A percentile compares a stretch with the other conserved stretches of the same genome.
These are phyloP conservation scores for Mycogone perniciosa DNA, from an alignment of 2,329 filamentous ascomycete genomes.

Conservation along the genomic window DNA sequence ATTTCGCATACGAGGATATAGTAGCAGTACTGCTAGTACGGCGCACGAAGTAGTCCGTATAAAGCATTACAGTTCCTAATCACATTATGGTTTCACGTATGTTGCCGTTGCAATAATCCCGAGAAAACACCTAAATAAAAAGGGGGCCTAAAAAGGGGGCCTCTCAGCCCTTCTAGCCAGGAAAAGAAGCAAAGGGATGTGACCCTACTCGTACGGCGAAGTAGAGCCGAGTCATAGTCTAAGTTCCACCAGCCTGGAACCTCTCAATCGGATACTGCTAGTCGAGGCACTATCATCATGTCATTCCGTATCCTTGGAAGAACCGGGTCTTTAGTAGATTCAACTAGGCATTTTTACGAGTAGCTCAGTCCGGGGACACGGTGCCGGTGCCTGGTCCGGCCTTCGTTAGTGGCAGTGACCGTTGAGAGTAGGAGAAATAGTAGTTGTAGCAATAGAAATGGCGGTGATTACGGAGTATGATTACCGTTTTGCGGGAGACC, in stretches of 20 bases:
- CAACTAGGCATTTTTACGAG: background rate
- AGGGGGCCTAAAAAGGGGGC: background rate
- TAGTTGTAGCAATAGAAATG: background rate
- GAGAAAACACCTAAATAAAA: background rate
- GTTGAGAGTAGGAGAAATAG: background rate
- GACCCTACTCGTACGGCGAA: background rate
- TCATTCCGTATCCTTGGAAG: slow-evolving; percentile 2
- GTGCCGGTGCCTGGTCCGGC: slow-evolving; percentile 8
- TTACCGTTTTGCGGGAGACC: background rate
- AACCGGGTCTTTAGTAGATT: background rate
- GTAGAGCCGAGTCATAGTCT: background rate
- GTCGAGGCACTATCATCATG: background rate
- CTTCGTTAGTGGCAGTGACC: background rate
- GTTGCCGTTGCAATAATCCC: no score
- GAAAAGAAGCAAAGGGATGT: background rate
- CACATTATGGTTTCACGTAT: no score
- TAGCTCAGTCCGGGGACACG: slow-evolving; percentile 10
- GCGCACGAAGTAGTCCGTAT: no score
- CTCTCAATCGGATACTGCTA: background rate
- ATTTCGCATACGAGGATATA: no score
- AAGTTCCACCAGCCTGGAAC: slow-evolving; percentile 1
- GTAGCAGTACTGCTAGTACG: no score
- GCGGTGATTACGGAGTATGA: slow-evolving; percentile 5
- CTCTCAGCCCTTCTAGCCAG: background rate
- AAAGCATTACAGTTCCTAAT: no score